Base-by-base conservation (phyloP, 1,139 yeast genomes). In the Taiozyma sp. region DNA sequence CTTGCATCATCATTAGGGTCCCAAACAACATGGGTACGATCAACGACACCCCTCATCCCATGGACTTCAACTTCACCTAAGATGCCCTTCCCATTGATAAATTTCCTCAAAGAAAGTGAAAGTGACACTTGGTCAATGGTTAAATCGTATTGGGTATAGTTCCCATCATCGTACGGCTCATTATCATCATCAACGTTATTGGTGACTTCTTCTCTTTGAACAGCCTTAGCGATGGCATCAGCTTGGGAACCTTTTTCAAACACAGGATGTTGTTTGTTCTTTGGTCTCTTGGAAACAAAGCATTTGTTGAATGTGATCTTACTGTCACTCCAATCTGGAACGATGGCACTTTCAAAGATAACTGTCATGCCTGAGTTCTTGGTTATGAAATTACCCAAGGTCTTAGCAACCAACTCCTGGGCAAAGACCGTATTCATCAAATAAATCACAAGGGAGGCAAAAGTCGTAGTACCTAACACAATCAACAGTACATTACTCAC, bases 251-350 rank as follows among this genome's bases (percentile, higher is more conserved):
- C 93, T 59, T 88, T 86, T 34, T 73, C 74, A 58, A 85, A 81
- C 50, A 59, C 60, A 45, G 52, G 45, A 53, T 60, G 49, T 65
- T 75, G 64, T 21, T 71, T 65, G 39, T 71, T 69, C 55, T 77
- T 75, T 0, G 99, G 99, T 51, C 98, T 74, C 60, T 88, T 76
- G 50, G 96, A 87, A 1, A 91, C 93, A 65, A 85, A 85, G 50
- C 96, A 95, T 59, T 90, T 88, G 53, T 83, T 80, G 66, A 93
- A 87, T 43, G 85, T 80, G 50, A 93, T 88, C 57, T 81, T 85
- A 1, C 97, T 96, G 58, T 87, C 90, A 46, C 84, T 78, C 97
- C 97, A 91, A 49, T 90, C 90, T 0, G 98, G 98, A 4, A 90
- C 96, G 53, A 91, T 88, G 2, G 99, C 99, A 63, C 81, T 85